Base-by-base conservation (phyloP, 2,329 filamentous ascomycete species). In the Ascochyta clinopodiicola region DNA sequence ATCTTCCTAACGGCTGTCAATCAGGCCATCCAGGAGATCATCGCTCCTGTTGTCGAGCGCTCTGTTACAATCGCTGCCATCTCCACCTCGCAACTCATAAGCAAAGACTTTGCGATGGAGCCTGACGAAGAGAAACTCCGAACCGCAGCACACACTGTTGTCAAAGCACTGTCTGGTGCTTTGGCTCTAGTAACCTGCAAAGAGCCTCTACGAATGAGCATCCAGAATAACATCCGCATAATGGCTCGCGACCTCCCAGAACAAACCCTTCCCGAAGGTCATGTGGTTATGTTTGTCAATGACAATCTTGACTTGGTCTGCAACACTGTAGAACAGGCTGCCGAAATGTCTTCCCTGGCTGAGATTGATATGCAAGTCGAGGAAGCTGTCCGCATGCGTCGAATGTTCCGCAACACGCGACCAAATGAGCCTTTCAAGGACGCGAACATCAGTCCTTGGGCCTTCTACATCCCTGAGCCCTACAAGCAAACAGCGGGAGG, bases 41-140 rank as follows among this genome's bases (percentile, higher is more conserved):
- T 99, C 57, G 92, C 94, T 48, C 96, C 95, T 22, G 95, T 99
- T 1, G 96, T 99, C 13, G 96, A 99, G 74, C 86, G 95, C 50
- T 99, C 95, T 2, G 94, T 99, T 35, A 98, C 96, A 0, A 99
- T 99, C 73, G 95, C 95, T 40, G 94, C 94, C 1, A 98, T 99
- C 57, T 96, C 94, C 2, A 97, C 96, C 0, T 90, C 92, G 58
- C 92, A 98, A 75, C 90, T 99, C 77, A 91, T 99, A 37, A 88
- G 91, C 66, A 99, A 99, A 74, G 95, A 99, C 73, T 99, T 98
- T 72, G 90, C 91, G 0, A 96, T 93, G 49, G 96, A 99, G 70
- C 86, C 89, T 2, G 92, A 97, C 68, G 91, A 96, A 77, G 90
- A 91, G 62, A 90, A 91, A 59, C 84, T 98, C 49, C 88, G 92